Evolutionary conservation across 305 asterid genomes (phyloP).

Genomic region (Stenogyne calaminthoides): DNA sequence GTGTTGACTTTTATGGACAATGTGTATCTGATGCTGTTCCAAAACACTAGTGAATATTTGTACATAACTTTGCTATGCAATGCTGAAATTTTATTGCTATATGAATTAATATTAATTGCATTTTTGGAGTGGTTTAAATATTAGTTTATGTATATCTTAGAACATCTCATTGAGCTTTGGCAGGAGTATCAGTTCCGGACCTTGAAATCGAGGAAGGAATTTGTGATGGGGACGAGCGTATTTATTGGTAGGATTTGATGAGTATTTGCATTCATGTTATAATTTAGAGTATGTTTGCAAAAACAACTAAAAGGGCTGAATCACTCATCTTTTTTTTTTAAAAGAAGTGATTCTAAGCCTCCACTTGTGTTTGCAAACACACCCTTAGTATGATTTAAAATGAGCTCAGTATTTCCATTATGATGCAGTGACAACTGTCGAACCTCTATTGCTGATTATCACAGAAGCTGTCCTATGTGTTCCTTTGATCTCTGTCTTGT

Average conservation of each 20-base stretch:
- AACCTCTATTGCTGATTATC: slow-evolving; percentile 64
- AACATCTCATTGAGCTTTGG: slow-evolving; percentile 13
- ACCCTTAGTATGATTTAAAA: slow-evolving; percentile 3
- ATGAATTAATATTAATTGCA: not conserved
- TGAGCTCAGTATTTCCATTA: not conserved
- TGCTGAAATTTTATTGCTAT: not conserved
- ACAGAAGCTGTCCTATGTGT: slow-evolving; percentile 63
- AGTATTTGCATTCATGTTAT: not conserved
- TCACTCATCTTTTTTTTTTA: too few species aligned
- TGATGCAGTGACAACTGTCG: slow-evolving; percentile 64
- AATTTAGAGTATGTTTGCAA: not conserved
- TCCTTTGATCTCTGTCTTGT: slow-evolving; percentile 69
- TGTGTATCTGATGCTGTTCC: not conserved
- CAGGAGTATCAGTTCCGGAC: slow-evolving; percentile 50
- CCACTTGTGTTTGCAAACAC: too few species aligned
- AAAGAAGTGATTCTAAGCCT: too few species aligned
- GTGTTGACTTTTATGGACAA: not conserved
- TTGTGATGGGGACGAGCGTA: slow-evolving; percentile 42
- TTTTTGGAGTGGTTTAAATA: not conserved
- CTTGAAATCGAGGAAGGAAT: slow-evolving; percentile 29
- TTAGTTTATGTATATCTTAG: slow-evolving; percentile 1
- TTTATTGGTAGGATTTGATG: slow-evolving; percentile 62
- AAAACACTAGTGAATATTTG: not conserved
- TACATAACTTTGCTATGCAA: not conserved
- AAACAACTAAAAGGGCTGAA: too few species aligned